phyloP scores from a whole-genome alignment of 176 grass and related monocot species.

The Melocanna baccifera region DNA sequence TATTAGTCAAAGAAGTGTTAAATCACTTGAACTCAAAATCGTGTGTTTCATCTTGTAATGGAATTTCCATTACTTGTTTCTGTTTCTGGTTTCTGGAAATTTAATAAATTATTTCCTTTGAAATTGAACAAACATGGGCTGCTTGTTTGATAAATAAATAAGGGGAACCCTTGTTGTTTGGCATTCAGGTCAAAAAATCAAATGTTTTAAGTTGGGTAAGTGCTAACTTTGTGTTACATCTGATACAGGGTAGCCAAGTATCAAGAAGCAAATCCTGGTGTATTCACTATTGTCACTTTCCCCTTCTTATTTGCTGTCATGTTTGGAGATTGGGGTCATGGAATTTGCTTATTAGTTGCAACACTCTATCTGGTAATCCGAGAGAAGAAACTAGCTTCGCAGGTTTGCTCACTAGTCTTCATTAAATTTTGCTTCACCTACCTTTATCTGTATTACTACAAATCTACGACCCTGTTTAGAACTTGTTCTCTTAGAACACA shows the following conservation, averaged over 20 bases:
- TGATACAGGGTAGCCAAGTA: slow-evolving; percentile 76
- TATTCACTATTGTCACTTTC: slow-evolving; percentile 91
- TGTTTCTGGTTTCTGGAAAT: neutral
- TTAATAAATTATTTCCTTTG: neutral
- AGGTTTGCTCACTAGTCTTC: slow-evolving; percentile 49
- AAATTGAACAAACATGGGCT: neutral
- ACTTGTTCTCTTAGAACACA: neutral
- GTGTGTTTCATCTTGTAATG: neutral
- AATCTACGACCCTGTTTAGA: neutral
- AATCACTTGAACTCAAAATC: neutral
- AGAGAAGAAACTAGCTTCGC: slow-evolving; percentile 89
- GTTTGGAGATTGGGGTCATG: slow-evolving; percentile 99
- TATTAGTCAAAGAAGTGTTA: neutral
- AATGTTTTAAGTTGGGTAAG: slow-evolving; percentile 6
- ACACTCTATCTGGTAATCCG: slow-evolving; percentile 61
- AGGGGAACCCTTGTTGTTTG: neutral
- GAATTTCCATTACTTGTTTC: neutral
- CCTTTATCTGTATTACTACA: neutral
- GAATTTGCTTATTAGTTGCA: slow-evolving; percentile 72
- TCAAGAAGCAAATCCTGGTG: slow-evolving; percentile 92
- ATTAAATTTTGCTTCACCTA: slow-evolving; percentile 18
- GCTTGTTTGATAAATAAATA: neutral
- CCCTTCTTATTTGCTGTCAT: slow-evolving; percentile 97
- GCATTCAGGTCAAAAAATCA: neutral
- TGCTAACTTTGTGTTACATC: slow-evolving; percentile 31